Evolutionary conservation across 140 eudicot genomes (phyloP), one percentile per base, ranked within the genome.

Genomic region (Flaveria floridana): DNA sequence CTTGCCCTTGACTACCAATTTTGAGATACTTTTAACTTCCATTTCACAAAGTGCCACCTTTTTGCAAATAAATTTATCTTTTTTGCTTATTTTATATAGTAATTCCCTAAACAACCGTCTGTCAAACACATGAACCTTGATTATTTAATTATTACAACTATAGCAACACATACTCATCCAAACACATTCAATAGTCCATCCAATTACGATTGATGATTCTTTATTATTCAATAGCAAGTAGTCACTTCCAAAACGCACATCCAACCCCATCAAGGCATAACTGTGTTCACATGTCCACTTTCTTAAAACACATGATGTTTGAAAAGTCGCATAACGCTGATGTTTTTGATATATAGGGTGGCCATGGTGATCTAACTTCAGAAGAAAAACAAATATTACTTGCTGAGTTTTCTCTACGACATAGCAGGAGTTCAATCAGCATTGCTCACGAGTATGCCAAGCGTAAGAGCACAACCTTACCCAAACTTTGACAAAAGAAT

Each of bases 341-440:
- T 46, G 34, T 37, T 70, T 55, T 39, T 30, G 7, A 69, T 82
- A 14, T 78, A 25, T 20, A 93, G 99, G 99, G 99, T 42, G 72
- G 74, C 70, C 99, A 93, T 51, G 97, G 96, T 80, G 97, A 93
- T 84, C 82, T 93, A 58, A 88, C 95, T 1, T 41, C 55, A 11
- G 82, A 85, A 71, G 96, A 90, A 64, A 85, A 93, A n/a, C 91
- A 87, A 80, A 93, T 93, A 80, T 83, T 93, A 70, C 97, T 93
- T 47, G 99, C 97, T 0, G 99, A 93, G 84, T 90, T 88, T 81
- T 83, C 73, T 63, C 80, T 93, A 65, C 96, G 97, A 66, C 99
- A 93, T 80, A 90, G 89, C 75, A 75, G 82, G 73, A 88, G 82
- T 80, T 75, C 99, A 23, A 83, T 76, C 16, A 82, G 84, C 73